These are phyloP conservation scores for Linum tenue DNA, from an alignment of 345 rosid genomes.

Conservation along the genomic window DNA sequence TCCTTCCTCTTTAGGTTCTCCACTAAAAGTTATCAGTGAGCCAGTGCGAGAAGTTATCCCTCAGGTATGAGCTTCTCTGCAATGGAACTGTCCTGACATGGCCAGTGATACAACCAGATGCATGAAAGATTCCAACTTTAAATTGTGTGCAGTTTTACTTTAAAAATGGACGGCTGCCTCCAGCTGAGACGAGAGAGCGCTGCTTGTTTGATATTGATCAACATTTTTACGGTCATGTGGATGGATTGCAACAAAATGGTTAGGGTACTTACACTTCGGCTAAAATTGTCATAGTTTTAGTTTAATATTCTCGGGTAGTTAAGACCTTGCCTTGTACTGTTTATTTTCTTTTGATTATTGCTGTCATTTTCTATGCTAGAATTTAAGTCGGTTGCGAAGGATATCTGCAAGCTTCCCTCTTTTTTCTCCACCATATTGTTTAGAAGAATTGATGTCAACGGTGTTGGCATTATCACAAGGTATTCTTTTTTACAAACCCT, in stretches of 20 bases:
- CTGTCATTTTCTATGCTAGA: background rate
- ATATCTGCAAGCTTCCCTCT: slow-evolving; percentile 4
- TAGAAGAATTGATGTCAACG: background rate
- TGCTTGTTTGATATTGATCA: slow-evolving; percentile 58
- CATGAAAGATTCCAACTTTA: slow-evolving; percentile 9
- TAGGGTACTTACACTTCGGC: background rate
- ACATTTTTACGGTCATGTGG: slow-evolving; percentile 47
- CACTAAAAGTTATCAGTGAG: slow-evolving; percentile 69
- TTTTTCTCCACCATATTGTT: slow-evolving; percentile 1
- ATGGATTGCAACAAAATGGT: background rate
- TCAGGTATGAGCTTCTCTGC: slow-evolving; percentile 44
- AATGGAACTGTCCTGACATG: background rate
- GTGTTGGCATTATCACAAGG: slow-evolving; percentile 1
- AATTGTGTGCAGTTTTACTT: slow-evolving; percentile 72
- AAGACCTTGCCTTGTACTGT: background rate
- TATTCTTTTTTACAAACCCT: background rate
- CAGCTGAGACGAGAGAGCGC: slow-evolving; percentile 71
- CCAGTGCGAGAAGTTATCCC: slow-evolving; percentile 80
- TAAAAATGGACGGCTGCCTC: slow-evolving; percentile 81
- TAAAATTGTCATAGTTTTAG: background rate
- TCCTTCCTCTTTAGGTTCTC: slow-evolving; percentile 80
- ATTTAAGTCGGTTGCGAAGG: background rate
- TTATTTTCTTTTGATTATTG: background rate
- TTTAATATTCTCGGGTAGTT: background rate
- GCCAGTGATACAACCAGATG: slow-evolving; percentile 2